Evolutionary conservation across 805 yeast genomes (phyloP).

Genomic region (Wickerhamomyces sydowiorum): DNA sequence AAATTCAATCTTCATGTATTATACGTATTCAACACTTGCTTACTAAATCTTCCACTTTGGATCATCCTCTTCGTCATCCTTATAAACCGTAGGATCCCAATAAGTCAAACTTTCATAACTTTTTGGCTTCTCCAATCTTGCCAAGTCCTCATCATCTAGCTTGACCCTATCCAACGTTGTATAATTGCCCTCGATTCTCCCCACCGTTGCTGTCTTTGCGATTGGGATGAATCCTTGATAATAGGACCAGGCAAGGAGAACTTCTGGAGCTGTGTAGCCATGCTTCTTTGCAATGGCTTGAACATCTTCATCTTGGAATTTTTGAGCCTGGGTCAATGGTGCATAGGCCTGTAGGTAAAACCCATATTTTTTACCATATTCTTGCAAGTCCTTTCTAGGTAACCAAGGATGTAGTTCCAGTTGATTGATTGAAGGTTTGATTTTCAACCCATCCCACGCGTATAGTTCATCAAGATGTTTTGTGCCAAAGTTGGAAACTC

Average conservation of each 20-base stretch:
- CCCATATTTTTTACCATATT: conserved; percentile 35
- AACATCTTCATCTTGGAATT: conserved; percentile 38
- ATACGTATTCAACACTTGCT: neutral
- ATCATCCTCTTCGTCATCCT: neutral
- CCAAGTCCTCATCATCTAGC: conserved; percentile 1
- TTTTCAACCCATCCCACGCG: conserved; percentile 42
- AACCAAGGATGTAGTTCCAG: conserved; percentile 48
- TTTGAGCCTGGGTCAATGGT: conserved; percentile 48
- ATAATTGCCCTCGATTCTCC: conserved; percentile 33
- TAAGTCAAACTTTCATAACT: conserved; percentile 24
- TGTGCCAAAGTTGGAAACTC: conserved; percentile 66
- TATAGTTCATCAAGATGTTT: conserved; percentile 54
- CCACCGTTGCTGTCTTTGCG: conserved; percentile 33
- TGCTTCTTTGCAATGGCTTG: conserved; percentile 33
- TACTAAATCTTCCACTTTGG: neutral
- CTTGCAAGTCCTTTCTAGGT: conserved; percentile 30
- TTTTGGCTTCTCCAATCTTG: conserved; percentile 1
- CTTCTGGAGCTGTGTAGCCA: conserved; percentile 37
- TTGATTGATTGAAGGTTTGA: conserved; percentile 67
- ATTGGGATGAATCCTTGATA: conserved; percentile 50
- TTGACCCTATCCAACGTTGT: conserved; percentile 22
- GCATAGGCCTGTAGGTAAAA: conserved; percentile 51
- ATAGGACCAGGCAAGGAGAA: conserved; percentile 48
- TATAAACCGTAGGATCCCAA: conserved; percentile 7
- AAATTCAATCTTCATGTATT: neutral